Base-by-base conservation (phyloP, 2,329 filamentous ascomycete species). In the Alternaria incomplexa region DNA sequence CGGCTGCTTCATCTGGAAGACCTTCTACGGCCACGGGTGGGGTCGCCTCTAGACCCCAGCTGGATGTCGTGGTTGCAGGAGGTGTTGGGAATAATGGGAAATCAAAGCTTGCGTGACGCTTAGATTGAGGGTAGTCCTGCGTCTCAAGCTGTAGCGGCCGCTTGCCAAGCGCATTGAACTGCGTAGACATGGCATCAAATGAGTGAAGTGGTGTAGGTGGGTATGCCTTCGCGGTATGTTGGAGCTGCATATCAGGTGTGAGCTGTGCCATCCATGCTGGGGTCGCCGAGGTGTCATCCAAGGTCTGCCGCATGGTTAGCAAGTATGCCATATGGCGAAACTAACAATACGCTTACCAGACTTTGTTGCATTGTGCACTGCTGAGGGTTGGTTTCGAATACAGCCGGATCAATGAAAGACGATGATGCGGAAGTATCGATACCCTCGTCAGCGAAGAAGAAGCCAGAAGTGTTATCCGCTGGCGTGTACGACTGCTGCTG, bases 1-100 rank as follows among this genome's bases (percentile, higher is more conserved):
- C 77, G 25, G 75, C 77, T 30, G 77, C 77, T 47, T 80, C 75
- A 59, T 80, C 77, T 22, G 69, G 73, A 7, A 80, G 68, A 3
- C 76, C 77, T 25, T 73, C 65, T 11, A 70, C 69, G 8, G 61
- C 56, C 9, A 65, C 64, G n/a, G 64, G 61, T 13, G 68, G 66
- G 11, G 70, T 73, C 12, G 66, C 59, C 44, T 74, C 74, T n/a
- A 73, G 56, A 9, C 59, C 62, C 73, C 73, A 76, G 48, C 68
- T 74, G 17, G 74, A 70, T 5, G 73, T 64, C 17, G 69, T 60
- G 2, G 72, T 65, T 25, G 59, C 17, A 13, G 70, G 50, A 28
- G 68, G 46, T 54, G 72, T 73, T 3, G 75, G 71, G 32, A 74
- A 71, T 9, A 64, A 32, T 17, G 70, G 66, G 62, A 71, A 73